Evolutionary conservation across 140 eudicot genomes (phyloP), one percentile per base, ranked within the genome.

Genomic region (Cichorium intybus): DNA sequence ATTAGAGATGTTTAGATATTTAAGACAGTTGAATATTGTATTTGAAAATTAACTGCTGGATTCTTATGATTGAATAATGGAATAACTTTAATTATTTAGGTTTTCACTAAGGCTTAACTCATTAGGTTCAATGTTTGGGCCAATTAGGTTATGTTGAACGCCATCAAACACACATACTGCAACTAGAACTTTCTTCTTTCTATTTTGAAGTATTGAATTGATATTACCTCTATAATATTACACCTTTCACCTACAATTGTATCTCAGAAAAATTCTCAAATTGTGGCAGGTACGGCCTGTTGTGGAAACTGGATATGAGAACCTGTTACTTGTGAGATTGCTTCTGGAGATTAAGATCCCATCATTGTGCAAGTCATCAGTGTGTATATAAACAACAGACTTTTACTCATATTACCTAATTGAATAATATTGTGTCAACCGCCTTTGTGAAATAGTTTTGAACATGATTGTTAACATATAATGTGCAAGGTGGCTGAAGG

Each of bases 251-350:
- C n/a, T n/a, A n/a, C n/a, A 41, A 60, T 45, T 49, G 56, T 11
- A 64, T 37, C 41, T 29, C n/a, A 56, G 16, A 56, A 14, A 56
- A 29, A 11, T 56, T 43, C 37, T 62, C 20, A 56, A 56, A 29
- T 60, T 66, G 28, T 79, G 73, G 66, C 84, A 93, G 97, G 93
- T 93, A 72, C 77, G 97, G 18, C 99, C 99, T 51, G 99, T 93
- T n/a, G 99, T 93, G 61, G 99, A 93, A 93, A 93, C 99, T 64
- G 99, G 99, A 68, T 93, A 93, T 35, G 99, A 93, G 74, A 88
- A 82, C 66, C 14, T 93, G 43, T 68, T 93, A 75, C 99, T 93
- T 28, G 97, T 93, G 73, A 81, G 97, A 74, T 69, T 88, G 88
- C 84, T 93, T 43, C 52, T 93, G 90, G 99, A 93, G 80, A 79